Evolutionary conservation across 768 basidiomycete species (phyloP), one percentile per base, ranked within the genome.

Genomic region (Coprinellus aureogranulatus): DNA sequence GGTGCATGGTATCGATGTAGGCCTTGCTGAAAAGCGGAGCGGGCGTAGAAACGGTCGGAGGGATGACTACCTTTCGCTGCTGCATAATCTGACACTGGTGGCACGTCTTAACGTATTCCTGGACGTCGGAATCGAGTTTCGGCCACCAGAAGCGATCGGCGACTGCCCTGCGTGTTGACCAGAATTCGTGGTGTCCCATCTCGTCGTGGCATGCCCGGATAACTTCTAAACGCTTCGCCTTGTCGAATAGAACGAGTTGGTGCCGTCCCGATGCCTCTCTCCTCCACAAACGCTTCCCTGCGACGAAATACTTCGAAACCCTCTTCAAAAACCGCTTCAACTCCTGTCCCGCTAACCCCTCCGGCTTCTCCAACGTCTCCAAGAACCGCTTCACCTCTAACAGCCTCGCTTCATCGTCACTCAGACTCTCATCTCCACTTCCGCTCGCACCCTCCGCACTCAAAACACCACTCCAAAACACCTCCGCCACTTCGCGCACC

Each of bases 1-100:
- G 72, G 27, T 69, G 64, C 75, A 79, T 79, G 0, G 73, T 71
- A 57, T 79, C 72, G 2, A 74, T 64, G 40, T 78, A 67, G 0
- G 72, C 61, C 40, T 72, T 72, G 0, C 61, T 26, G 41, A 75
- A 72, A 1, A 75, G 55, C 0, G 65, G 58, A 2, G 64, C 57
- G 0, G 69, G 67, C 0, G 53, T 54, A 0, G 68, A 51, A 6
- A 72, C 64, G 0, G 59, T 62, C 0, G 61, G 67, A 5, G 67
- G 70, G n/a, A 76, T 66, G 1, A 53, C 23, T 0, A 77, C 42
- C 12, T 68, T 67, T 0, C 54, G 11, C 0, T 60, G 55, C 0
- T 66, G 63, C 0, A 66, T 57, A 0, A 64, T 46, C 46, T 81
- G 78, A 54, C 79, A 80, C 6, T 64, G 51, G 45, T 78, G 72